Conservation (phyloP, 805 yeast genomes). For the Saturnispora galanensis region DNA sequence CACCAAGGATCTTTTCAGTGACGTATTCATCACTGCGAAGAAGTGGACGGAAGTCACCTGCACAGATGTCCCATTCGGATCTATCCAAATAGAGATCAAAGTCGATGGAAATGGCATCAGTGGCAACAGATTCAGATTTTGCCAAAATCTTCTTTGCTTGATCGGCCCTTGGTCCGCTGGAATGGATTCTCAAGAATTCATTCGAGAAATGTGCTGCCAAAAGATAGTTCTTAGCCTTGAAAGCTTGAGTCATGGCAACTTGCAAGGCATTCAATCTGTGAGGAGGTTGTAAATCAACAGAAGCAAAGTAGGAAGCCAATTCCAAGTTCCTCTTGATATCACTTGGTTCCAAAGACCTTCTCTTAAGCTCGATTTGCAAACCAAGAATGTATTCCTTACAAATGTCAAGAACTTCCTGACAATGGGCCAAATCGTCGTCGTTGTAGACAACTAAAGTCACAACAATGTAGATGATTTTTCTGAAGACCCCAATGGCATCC, state of each 20-base stretch:
- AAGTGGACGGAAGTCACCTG: conserved; percentile 79
- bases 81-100: conserved; percentile 60
- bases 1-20: conserved; percentile 80
- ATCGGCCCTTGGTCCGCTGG: conserved; percentile 75
- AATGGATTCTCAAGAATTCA: conserved; percentile 61
- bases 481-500: conserved; percentile 71
- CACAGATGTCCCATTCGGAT: conserved; percentile 85
- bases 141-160: conserved; percentile 78
- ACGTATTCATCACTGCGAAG: conserved; percentile 64
- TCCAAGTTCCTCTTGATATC: conserved; percentile 82
- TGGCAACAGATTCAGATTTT: conserved; percentile 68
- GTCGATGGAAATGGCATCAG: conserved; percentile 83
- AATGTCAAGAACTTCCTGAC: conserved; percentile 56
- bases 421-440: conserved; percentile 68
- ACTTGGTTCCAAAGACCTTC: conserved; percentile 68
- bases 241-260: conserved; percentile 91
- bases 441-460: conserved; percentile 61
- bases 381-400: conserved; percentile 91
- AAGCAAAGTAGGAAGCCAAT: conserved; percentile 92
- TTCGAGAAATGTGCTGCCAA: conserved; percentile 85
- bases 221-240: conserved; percentile 78
- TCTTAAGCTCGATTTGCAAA: conserved; percentile 77
- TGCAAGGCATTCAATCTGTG: conserved; percentile 84
- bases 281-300: conserved; percentile 66
- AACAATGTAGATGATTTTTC: conserved; percentile 67